A percentile compares a stretch with the other conserved stretches of the same genome.
These are phyloP conservation scores for Globisporangium cystogenes DNA, from an alignment of 352 stramenopile genomes.

Conservation along the genomic window DNA sequence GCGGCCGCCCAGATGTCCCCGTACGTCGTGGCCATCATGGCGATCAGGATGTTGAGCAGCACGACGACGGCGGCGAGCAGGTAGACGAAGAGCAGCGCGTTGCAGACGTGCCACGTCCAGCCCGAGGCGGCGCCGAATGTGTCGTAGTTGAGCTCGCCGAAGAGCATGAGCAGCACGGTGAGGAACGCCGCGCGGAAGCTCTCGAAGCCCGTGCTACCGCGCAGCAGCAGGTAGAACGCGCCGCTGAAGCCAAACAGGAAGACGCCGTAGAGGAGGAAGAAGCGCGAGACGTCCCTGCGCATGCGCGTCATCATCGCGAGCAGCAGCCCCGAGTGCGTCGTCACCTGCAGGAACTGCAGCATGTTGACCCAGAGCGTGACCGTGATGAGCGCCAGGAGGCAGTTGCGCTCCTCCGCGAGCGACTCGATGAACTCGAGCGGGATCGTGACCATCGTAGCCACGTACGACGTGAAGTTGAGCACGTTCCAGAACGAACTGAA, in stretches of 20 bases:
- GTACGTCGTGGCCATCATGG: conserved; percentile 32
- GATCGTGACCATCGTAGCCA: conserved; percentile 40
- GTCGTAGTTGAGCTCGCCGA: conserved; percentile 37
- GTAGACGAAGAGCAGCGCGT: conserved; percentile 14
- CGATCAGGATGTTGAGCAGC: conserved; percentile 35
- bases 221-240: conserved; percentile 67
- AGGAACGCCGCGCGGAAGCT: conserved; percentile 55
- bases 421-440: conserved; percentile 39
- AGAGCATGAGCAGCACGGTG: conserved; percentile 73
- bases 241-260: conserved; percentile 69
- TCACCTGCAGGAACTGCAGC: conserved; percentile 68
- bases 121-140: conserved; percentile 6
- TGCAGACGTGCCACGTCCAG: conserved; percentile 12
- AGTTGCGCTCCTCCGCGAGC: conserved; percentile 32
- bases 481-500: conserved; percentile 60
- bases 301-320: conserved; percentile 79
- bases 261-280: conserved; percentile 62
- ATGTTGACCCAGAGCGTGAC: conserved; percentile 67
- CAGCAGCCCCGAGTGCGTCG: conserved; percentile 45
- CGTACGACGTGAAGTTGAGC: conserved; percentile 51
- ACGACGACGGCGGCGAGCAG: conserved; percentile 21
- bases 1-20: conserved; percentile 14
- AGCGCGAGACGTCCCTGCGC: conserved; percentile 59
- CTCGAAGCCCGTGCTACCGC: conserved; percentile 45
- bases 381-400: conserved; percentile 44